Percentiles rank a stretch among this genome's conserved stretches.
Evolutionary conservation across 1,139 yeast species (phyloP).

Genomic region (Lodderomyces beijingensis): DNA sequence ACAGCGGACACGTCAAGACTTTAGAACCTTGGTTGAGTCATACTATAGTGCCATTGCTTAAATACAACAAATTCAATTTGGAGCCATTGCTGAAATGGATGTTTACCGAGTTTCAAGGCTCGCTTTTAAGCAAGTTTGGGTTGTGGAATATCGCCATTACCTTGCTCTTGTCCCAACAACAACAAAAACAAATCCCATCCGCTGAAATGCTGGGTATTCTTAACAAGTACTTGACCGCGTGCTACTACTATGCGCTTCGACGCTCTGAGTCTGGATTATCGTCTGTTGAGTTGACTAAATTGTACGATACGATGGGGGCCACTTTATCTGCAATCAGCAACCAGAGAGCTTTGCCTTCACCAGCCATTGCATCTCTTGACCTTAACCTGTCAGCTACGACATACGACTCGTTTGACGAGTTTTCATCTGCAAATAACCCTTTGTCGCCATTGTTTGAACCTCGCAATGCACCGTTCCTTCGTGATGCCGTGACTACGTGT

Average conservation of each 20-base stretch:
- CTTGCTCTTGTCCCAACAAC: conserved; percentile 8
- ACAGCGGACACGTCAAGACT: conserved; percentile 14
- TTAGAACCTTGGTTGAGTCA: conserved; percentile 23
- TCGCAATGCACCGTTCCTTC: conserved; percentile 18
- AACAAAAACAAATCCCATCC: background rate
- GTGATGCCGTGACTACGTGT: conserved; percentile 33
- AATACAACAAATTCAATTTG: conserved; percentile 19
- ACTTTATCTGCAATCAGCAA: conserved; percentile 16
- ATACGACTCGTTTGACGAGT: conserved; percentile 5
- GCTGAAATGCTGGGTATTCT: conserved; percentile 14
- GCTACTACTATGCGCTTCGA: conserved; percentile 23
- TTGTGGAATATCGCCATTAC: conserved; percentile 24
- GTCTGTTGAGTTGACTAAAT: conserved; percentile 26
- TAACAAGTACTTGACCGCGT: conserved; percentile 20
- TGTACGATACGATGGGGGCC: conserved; percentile 27
- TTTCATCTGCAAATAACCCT: conserved; percentile 13
- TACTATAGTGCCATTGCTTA: conserved; percentile 29
- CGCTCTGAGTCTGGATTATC: conserved; percentile 16
- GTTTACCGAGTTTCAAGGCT: conserved; percentile 11
- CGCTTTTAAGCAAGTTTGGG: conserved; percentile 15
- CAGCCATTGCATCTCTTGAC: background rate
- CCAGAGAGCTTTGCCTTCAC: background rate
- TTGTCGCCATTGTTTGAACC: conserved; percentile 20
- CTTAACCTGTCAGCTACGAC: conserved; percentile 1
- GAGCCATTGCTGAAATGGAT: conserved; percentile 27